phyloP scores from a whole-genome alignment of 176 grass and related monocot genomes.

The Triticum timopheevii region DNA sequence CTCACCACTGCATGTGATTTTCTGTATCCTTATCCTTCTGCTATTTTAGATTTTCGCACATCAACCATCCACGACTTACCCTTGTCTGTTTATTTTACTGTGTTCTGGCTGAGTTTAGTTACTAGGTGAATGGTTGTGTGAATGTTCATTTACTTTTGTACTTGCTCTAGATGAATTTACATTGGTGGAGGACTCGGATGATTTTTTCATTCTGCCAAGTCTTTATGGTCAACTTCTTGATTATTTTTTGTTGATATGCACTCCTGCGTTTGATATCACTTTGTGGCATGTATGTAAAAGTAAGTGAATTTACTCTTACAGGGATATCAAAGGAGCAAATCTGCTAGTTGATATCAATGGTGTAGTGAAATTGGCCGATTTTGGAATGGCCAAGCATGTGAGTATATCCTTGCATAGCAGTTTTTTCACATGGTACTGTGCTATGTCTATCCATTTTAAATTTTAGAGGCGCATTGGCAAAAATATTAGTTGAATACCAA shows the following conservation, averaged over 20 bases:
- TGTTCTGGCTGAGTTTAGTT: slow-evolving; percentile 10
- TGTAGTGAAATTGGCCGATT: slow-evolving; percentile 92
- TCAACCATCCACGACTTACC: neutral
- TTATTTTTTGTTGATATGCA: slow-evolving; percentile 10
- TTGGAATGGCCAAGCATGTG: slow-evolving; percentile 97
- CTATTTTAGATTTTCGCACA: slow-evolving; percentile 20
- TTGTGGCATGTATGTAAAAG: slow-evolving; percentile 11
- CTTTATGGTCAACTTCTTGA: neutral
- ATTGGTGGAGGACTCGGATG: neutral
- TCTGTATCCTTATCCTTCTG: slow-evolving; percentile 15
- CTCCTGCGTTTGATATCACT: neutral
- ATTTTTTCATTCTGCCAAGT: neutral
- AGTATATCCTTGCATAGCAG: slow-evolving; percentile 33
- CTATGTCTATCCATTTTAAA: slow-evolving; percentile 9
- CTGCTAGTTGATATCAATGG: slow-evolving; percentile 84
- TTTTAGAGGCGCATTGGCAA: neutral
- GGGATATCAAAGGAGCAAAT: slow-evolving; percentile 99
- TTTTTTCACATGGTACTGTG: slow-evolving; percentile 15
- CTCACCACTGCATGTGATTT: slow-evolving; percentile 4
- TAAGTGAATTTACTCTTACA: slow-evolving; percentile 37
- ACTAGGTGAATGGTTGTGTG: neutral
- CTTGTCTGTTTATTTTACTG: neutral
- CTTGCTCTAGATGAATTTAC: neutral
- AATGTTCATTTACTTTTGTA: neutral
- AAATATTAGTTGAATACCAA: neutral